phyloP scores from a whole-genome alignment of 2,329 filamentous ascomycete species.

The Podosphaera fusca region DNA sequence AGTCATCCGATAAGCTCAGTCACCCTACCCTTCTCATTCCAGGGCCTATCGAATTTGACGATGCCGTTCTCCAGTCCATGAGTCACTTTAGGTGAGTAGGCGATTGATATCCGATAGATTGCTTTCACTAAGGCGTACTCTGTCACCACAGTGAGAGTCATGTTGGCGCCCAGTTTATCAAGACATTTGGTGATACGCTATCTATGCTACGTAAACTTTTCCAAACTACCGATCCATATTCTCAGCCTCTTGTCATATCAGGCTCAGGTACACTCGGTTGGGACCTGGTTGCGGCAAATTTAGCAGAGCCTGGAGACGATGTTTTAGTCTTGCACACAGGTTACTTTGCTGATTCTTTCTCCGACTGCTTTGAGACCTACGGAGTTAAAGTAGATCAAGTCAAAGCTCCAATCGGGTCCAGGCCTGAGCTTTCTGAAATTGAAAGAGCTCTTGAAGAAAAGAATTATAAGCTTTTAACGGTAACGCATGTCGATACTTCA shows the following conservation, averaged over 20 bases:
- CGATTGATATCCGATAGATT: background rate
- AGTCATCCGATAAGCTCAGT: constrained; percentile 36
- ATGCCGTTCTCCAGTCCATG: constrained; percentile 89
- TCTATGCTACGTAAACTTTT: constrained; percentile 80
- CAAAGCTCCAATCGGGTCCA: constrained; percentile 68
- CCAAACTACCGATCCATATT: constrained; percentile 58
- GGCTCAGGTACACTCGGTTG: constrained; percentile 91
- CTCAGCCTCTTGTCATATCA: constrained; percentile 82
- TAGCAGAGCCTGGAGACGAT: constrained; percentile 72
- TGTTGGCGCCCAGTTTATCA: constrained; percentile 71
- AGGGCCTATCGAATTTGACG: constrained; percentile 93
- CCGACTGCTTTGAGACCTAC: constrained; percentile 77
- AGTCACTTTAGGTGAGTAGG: constrained; percentile 59
- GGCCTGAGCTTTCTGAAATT: constrained; percentile 67
- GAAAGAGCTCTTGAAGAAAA: constrained; percentile 75
- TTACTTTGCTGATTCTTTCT: constrained; percentile 92
- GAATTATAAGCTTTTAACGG: constrained; percentile 80
- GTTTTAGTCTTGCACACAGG: constrained; percentile 85
- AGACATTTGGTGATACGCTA: constrained; percentile 74
- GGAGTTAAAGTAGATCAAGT: constrained; percentile 77
- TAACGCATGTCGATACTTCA: constrained; percentile 93
- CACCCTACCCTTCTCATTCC: constrained; percentile 73
- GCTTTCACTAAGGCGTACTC: background rate
- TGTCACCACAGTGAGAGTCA: constrained; percentile 55
- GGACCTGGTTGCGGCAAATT: constrained; percentile 88